phyloP scores from a whole-genome alignment of 768 basidiomycete species.

The Suillus fuscotomentosus region DNA sequence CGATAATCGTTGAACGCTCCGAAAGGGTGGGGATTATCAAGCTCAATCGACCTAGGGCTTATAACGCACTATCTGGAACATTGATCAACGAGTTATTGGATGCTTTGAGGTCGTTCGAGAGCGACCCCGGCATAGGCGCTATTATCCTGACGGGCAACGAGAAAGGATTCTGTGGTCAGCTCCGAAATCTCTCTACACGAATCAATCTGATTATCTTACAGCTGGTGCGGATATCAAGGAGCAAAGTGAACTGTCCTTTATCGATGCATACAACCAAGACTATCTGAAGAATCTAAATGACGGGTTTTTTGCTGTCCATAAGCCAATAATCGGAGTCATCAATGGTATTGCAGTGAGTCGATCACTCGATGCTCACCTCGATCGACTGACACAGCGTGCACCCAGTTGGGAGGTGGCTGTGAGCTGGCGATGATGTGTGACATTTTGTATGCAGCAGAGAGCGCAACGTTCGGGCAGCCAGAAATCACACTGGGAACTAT shows the following conservation, averaged over 20 bases:
- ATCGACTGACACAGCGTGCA: not conserved
- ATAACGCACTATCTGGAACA: slow-evolving; percentile 82
- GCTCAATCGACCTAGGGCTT: slow-evolving; percentile 80
- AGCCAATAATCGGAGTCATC: slow-evolving; percentile 92
- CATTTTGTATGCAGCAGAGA: slow-evolving; percentile 85
- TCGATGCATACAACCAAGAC: slow-evolving; percentile 42
- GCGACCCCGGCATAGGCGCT: slow-evolving; percentile 69
- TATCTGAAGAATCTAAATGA: slow-evolving; percentile 46
- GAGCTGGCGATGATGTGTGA: slow-evolving; percentile 97
- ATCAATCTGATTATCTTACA: slow-evolving; percentile 22
- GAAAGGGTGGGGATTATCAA: slow-evolving; percentile 55
- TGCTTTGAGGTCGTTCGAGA: slow-evolving; percentile 66
- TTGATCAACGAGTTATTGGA: slow-evolving; percentile 79
- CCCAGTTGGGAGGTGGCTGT: slow-evolving; percentile 94
- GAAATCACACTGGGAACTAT: slow-evolving; percentile 95
- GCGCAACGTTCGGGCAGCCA: slow-evolving; percentile 90
- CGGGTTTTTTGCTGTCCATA: slow-evolving; percentile 55
- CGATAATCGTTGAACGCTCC: slow-evolving; percentile 19
- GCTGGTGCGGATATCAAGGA: slow-evolving; percentile 99
- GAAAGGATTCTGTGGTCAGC: slow-evolving; percentile 59
- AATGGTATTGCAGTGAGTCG: slow-evolving; percentile 81
- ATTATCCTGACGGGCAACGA: slow-evolving; percentile 91
- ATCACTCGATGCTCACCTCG: not conserved
- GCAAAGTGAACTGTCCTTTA: slow-evolving; percentile 82
- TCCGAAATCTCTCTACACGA: not conserved